Conservation (phyloP, 129 eudicot species). For the Saposhnikovia divaricata region DNA sequence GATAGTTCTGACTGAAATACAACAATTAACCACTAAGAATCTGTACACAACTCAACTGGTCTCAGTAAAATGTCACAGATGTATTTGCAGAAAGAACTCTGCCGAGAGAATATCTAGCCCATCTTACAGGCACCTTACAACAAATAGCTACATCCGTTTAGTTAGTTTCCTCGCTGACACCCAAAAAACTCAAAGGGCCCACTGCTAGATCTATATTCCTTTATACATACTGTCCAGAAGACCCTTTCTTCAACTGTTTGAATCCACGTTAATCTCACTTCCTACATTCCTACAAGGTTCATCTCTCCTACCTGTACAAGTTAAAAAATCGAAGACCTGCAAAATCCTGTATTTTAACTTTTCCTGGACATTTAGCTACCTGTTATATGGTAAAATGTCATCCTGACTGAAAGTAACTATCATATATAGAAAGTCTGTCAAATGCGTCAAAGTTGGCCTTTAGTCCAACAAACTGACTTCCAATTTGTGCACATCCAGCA, state of each 20-base stretch:
- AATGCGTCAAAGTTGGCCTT: slow-evolving; percentile 82
- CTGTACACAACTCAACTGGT: slow-evolving; percentile 3
- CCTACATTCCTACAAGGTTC: not conserved
- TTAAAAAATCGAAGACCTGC: slow-evolving; percentile 8
- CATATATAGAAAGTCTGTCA: slow-evolving; percentile 70
- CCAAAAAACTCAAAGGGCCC: slow-evolving; percentile 10
- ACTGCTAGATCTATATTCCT: slow-evolving; percentile 6
- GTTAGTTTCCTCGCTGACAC: not conserved
- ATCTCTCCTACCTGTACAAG: not conserved
- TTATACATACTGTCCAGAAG: slow-evolving; percentile 9
- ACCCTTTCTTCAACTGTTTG: slow-evolving; percentile 7
- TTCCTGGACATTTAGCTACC: not conserved
- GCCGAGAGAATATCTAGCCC: not conserved
- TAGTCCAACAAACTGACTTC: slow-evolving; percentile 81
- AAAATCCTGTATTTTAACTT: not conserved
- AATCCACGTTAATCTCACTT: not conserved
- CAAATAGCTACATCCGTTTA: not conserved
- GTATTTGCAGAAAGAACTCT: too few relatives aligned
- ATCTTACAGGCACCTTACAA: slow-evolving; percentile 5
- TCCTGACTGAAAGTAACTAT: slow-evolving; percentile 64
- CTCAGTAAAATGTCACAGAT: not conserved
- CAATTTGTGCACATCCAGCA: slow-evolving; percentile 75
- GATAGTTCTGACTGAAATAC: not conserved
- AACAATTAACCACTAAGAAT: slow-evolving; percentile 6
- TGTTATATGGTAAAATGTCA: slow-evolving; percentile 14